Evolutionary conservation across 202 grass and related monocot species (phyloP).

Genomic region (Elaeis oleifera): DNA sequence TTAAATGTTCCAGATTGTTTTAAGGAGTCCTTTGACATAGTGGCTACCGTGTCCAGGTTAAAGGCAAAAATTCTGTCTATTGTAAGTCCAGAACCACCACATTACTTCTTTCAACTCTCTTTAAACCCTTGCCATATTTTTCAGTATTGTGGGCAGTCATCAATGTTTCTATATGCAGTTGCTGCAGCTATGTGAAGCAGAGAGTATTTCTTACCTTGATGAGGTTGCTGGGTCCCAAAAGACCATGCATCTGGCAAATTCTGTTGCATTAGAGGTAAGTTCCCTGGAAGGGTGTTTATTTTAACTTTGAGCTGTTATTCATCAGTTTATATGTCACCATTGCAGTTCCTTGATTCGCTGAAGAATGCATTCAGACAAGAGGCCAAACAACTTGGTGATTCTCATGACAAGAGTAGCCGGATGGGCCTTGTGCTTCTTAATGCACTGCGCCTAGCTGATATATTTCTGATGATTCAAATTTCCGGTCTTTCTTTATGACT

Average conservation of each 20-base stretch:
- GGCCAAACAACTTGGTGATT: constrained; percentile 22
- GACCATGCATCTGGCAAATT: constrained; percentile 73
- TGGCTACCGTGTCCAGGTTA: constrained; percentile 63
- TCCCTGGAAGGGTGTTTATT: constrained; percentile 16
- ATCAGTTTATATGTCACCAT: constrained; percentile 6
- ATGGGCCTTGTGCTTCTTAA: constrained; percentile 82
- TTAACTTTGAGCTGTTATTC: constrained; percentile 9
- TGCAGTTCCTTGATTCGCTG: constrained; percentile 83
- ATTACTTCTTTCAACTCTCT: constrained; percentile 6
- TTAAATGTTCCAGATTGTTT: constrained; percentile 62
- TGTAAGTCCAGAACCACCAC: constrained; percentile 38
- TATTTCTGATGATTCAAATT: constrained; percentile 99
- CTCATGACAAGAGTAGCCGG: constrained; percentile 32
- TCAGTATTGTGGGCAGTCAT: constrained; percentile 13
- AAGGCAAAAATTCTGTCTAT: constrained; percentile 91
- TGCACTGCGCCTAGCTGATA: constrained; percentile 81
- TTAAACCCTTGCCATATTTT: not conserved
- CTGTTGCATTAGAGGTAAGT: constrained; percentile 73
- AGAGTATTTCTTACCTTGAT: constrained; percentile 96
- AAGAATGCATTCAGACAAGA: constrained; percentile 72
- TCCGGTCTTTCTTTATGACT: constrained; percentile 84
- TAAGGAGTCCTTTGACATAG: constrained; percentile 50
- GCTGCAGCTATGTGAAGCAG: constrained; percentile 90
- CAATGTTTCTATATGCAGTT: constrained; percentile 34
- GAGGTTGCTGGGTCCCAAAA: constrained; percentile 76